Percentiles rank a stretch among this genome's conserved stretches.
These are phyloP conservation scores for Saccharomyces hybrid DNA, from an alignment of 1,139 yeast genomes.

Conservation along the genomic window DNA sequence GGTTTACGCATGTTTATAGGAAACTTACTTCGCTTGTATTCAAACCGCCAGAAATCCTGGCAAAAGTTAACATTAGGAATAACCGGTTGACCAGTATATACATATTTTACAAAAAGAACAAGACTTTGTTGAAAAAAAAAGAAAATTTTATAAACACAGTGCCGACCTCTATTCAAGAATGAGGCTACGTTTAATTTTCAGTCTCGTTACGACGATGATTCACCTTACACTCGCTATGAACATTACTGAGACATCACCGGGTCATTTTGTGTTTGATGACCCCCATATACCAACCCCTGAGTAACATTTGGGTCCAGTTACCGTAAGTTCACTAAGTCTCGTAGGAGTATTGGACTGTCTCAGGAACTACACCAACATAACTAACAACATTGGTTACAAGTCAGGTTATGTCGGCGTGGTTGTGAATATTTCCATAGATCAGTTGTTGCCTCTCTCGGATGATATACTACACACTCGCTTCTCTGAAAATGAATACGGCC, in stretches of 20 bases:
- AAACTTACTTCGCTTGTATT: background rate
- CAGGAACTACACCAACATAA: background rate
- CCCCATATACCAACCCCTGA: too few species aligned
- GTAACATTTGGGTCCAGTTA: background rate
- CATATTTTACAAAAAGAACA: background rate
- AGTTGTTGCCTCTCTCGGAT: background rate
- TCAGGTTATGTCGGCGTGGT: background rate
- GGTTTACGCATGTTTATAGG: background rate
- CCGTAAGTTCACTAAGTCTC: background rate
- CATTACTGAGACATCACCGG: too few species aligned
- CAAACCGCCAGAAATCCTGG: background rate
- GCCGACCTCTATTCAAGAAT: too few species aligned
- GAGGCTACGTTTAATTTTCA: too few species aligned
- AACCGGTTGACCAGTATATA: background rate
- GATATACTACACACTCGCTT: background rate
- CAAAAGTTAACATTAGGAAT: background rate
- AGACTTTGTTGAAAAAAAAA: background rate
- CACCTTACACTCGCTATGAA: too few species aligned
- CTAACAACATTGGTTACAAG: background rate
- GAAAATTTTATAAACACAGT: too few species aligned
- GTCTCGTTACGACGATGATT: too few species aligned
- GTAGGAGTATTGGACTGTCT: background rate
- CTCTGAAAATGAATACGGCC: background rate
- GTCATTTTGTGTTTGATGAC: too few species aligned
- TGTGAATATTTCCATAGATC: background rate